Evolutionary conservation across 2,329 filamentous ascomycete genomes (phyloP).

Genomic region (Dryadomyces sulphureus): DNA sequence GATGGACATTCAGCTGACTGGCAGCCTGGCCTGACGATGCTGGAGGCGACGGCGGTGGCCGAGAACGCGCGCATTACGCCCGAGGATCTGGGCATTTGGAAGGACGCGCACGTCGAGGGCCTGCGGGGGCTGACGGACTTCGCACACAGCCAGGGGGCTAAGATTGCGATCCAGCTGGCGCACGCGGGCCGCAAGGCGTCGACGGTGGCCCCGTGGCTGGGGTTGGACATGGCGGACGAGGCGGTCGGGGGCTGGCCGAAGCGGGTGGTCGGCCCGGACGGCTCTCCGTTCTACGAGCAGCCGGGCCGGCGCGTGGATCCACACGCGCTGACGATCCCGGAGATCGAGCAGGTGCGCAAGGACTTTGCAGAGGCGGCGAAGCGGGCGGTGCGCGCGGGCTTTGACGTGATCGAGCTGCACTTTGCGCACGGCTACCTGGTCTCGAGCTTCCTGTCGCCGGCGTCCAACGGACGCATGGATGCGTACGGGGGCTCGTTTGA

Average conservation of each 20-base stretch:
- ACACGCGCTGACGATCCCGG: slow-evolving; percentile 44
- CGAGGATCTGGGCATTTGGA: slow-evolving; percentile 20
- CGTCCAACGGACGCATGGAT: slow-evolving; percentile 56
- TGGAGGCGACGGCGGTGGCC: slow-evolving; percentile 18
- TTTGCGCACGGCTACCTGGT: slow-evolving; percentile 68
- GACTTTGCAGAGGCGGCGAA: slow-evolving; percentile 40
- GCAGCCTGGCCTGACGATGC: slow-evolving; percentile 15
- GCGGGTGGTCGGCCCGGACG: slow-evolving; percentile 19
- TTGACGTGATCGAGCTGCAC: slow-evolving; percentile 59
- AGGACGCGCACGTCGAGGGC: slow-evolving; percentile 20
- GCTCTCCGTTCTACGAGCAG: slow-evolving; percentile 11
- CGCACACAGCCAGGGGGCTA: slow-evolving; percentile 38
- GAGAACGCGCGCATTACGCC: slow-evolving; percentile 21
- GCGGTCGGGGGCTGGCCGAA: slow-evolving; percentile 28
- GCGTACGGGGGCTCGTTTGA: slow-evolving; percentile 54
- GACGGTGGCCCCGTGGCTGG: slow-evolving; percentile 41
- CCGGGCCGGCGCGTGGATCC: slow-evolving; percentile 20
- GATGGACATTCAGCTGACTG: not conserved
- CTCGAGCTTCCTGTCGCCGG: slow-evolving; percentile 53
- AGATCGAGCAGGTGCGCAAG: slow-evolving; percentile 48
- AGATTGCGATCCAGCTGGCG: slow-evolving; percentile 55
- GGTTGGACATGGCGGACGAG: slow-evolving; percentile 31
- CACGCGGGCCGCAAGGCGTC: slow-evolving; percentile 51
- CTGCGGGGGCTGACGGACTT: slow-evolving; percentile 23
- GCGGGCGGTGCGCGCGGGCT: slow-evolving; percentile 46